Evolutionary conservation across 1,284 basidiomycete species (phyloP).

Genomic region (Ustilago trichophora): DNA sequence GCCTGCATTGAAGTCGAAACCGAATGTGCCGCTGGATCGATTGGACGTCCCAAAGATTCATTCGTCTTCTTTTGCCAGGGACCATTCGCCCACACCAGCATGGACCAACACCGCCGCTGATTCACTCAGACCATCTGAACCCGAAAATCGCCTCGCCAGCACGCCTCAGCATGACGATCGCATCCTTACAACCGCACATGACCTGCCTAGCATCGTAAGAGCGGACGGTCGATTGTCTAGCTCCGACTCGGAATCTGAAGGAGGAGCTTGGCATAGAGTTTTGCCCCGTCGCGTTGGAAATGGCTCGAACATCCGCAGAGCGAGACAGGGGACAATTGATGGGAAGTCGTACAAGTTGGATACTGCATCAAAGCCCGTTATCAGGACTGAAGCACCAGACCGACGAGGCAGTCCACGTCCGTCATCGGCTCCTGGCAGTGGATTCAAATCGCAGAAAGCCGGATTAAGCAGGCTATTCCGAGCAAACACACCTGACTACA

Average conservation of each 20-base stretch:
- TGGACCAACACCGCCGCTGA: neutral
- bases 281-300: slow-evolving; percentile 35
- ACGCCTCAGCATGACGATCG: neutral
- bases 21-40: neutral
- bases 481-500: slow-evolving; percentile 7
- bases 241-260: slow-evolving; percentile 47
- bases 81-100: neutral
- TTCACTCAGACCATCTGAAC: neutral
- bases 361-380: neutral
- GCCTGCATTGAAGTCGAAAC: neutral
- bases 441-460: slow-evolving; percentile 18
- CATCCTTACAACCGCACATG: neutral
- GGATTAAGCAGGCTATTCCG: slow-evolving; percentile 20
- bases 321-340: slow-evolving; percentile 18
- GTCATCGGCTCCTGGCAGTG: slow-evolving; percentile 12
- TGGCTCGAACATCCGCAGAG: slow-evolving; percentile 26
- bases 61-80: neutral
- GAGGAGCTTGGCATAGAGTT: slow-evolving; percentile 45
- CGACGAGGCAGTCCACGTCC: slow-evolving; percentile 32
- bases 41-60: neutral
- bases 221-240: slow-evolving; percentile 25
- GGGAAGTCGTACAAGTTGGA: slow-evolving; percentile 16
- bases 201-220: slow-evolving; percentile 11
- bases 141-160: neutral
- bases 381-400: slow-evolving; percentile 7